Evolutionary conservation across 2,329 filamentous ascomycete genomes (phyloP).

Genomic region (Xylaria sp.): DNA sequence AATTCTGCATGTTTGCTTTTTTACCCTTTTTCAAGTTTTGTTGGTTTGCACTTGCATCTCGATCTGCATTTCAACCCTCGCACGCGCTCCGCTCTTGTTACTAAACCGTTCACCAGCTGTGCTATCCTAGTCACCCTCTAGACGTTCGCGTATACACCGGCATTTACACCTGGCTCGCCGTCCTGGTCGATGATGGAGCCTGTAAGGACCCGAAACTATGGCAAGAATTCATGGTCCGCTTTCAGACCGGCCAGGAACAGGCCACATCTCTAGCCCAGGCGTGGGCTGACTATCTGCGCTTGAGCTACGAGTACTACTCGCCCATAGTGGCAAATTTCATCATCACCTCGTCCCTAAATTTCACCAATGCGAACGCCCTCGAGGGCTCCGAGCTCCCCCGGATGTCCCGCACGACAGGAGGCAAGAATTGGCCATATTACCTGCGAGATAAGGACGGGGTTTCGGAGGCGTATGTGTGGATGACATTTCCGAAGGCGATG

Average conservation of each 20-base stretch:
- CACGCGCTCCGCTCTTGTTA: background rate
- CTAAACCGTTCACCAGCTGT: constrained; percentile 9
- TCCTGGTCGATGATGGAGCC: constrained; percentile 41
- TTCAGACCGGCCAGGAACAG: constrained; percentile 30
- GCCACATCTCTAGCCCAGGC: constrained; percentile 29
- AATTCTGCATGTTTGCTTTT: background rate
- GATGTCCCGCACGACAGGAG: constrained; percentile 28
- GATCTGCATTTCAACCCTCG: background rate
- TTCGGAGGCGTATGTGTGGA: constrained; percentile 37
- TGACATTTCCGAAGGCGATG: constrained; percentile 36
- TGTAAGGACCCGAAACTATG: constrained; percentile 27
- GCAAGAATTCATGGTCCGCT: constrained; percentile 36
- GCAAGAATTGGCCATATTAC: constrained; percentile 37
- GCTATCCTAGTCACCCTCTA: constrained; percentile 26
- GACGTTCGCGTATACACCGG: constrained; percentile 41
- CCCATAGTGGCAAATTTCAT: constrained; percentile 39
- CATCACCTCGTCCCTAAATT: constrained; percentile 38
- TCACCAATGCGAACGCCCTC: constrained; percentile 38
- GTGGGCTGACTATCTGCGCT: constrained; percentile 34
- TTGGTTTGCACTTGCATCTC: background rate
- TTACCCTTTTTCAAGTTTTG: background rate
- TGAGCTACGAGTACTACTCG: constrained; percentile 34
- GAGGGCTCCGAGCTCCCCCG: constrained; percentile 33
- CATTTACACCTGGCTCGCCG: constrained; percentile 41
- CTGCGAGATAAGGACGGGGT: constrained; percentile 38